Evolutionary conservation across 306 rosid species (phyloP).

Genomic region (Biancaea sappan): DNA sequence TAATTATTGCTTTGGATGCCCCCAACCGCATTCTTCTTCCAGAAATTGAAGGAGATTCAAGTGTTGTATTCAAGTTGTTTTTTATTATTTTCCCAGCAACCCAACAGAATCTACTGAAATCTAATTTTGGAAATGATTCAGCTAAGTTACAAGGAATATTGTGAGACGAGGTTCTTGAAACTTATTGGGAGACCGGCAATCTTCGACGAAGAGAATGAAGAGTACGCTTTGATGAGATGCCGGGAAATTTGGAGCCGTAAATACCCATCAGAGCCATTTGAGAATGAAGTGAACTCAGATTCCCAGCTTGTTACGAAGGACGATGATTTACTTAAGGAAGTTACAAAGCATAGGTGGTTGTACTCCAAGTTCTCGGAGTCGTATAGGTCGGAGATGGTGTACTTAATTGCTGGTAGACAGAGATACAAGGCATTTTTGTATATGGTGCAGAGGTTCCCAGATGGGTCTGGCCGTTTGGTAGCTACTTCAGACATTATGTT

Average conservation of each 20-base stretch:
- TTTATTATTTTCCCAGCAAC: neutral
- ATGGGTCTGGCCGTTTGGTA: constrained; percentile 56
- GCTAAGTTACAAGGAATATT: constrained; percentile 69
- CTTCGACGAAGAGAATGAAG: constrained; percentile 84
- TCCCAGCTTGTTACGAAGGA: constrained; percentile 26
- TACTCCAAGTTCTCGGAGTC: constrained; percentile 58
- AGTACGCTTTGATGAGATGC: constrained; percentile 75
- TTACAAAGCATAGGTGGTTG: constrained; percentile 51
- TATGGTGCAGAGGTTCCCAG: constrained; percentile 52
- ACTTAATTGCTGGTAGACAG: constrained; percentile 76
- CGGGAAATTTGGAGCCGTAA: constrained; percentile 60
- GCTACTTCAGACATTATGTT: constrained; percentile 81
- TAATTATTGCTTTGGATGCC: neutral
- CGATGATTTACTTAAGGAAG: constrained; percentile 49
- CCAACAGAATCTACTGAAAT: neutral
- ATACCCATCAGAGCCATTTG: constrained; percentile 77
- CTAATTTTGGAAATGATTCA: constrained; percentile 28
- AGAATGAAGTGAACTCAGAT: constrained; percentile 59
- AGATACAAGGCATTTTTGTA: constrained; percentile 76
- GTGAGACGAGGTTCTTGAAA: constrained; percentile 65
- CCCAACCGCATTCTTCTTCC: neutral
- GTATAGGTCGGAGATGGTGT: constrained; percentile 67
- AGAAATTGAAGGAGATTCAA: neutral
- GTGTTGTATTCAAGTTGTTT: neutral
- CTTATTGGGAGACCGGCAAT: constrained; percentile 69